Evolutionary conservation across 2,329 filamentous ascomycete species (phyloP).

Genomic region (Ploettnerulaceae sp.): DNA sequence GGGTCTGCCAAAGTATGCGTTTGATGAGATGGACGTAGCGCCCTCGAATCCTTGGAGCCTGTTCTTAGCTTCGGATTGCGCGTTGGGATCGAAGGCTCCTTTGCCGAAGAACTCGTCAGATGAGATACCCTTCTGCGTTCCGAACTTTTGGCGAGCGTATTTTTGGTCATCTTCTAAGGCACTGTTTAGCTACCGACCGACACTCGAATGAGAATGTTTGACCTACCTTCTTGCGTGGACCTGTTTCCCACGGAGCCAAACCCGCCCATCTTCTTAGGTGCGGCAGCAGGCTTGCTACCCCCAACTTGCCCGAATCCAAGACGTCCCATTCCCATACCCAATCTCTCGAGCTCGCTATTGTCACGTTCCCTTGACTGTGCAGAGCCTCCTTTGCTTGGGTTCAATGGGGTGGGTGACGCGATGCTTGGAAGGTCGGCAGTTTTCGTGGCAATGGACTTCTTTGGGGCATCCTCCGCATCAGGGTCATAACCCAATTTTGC

Average conservation of each 20-base stretch:
- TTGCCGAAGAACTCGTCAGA: slow-evolving; percentile 98
- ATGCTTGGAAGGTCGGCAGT: slow-evolving; percentile 54
- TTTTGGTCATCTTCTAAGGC: slow-evolving; percentile 67
- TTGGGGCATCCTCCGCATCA: slow-evolving; percentile 64
- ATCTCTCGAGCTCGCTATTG: slow-evolving; percentile 75
- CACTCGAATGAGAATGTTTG: neutral
- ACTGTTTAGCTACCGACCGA: slow-evolving; percentile 25
- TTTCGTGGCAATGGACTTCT: slow-evolving; percentile 34
- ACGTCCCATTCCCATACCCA: slow-evolving; percentile 59
- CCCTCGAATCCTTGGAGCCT: slow-evolving; percentile 91
- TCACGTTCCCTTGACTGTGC: slow-evolving; percentile 61
- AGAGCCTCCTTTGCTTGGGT: slow-evolving; percentile 57
- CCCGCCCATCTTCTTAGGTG: slow-evolving; percentile 57
- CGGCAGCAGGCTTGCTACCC: slow-evolving; percentile 36
- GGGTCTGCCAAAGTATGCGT: slow-evolving; percentile 92
- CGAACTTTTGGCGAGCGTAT: slow-evolving; percentile 85
- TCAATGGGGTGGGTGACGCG: slow-evolving; percentile 68
- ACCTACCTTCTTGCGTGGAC: slow-evolving; percentile 60
- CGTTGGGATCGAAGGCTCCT: slow-evolving; percentile 73
- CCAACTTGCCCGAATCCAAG: slow-evolving; percentile 34
- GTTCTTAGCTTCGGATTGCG: slow-evolving; percentile 79
- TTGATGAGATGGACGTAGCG: slow-evolving; percentile 86
- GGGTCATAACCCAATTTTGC: slow-evolving; percentile 94
- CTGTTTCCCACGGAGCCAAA: slow-evolving; percentile 84
- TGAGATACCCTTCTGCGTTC: slow-evolving; percentile 88